Evolutionary conservation across 2,329 filamentous ascomycete genomes (phyloP), one percentile per base, ranked within the genome.

Genomic region (Emmonsiellopsis sp.): DNA sequence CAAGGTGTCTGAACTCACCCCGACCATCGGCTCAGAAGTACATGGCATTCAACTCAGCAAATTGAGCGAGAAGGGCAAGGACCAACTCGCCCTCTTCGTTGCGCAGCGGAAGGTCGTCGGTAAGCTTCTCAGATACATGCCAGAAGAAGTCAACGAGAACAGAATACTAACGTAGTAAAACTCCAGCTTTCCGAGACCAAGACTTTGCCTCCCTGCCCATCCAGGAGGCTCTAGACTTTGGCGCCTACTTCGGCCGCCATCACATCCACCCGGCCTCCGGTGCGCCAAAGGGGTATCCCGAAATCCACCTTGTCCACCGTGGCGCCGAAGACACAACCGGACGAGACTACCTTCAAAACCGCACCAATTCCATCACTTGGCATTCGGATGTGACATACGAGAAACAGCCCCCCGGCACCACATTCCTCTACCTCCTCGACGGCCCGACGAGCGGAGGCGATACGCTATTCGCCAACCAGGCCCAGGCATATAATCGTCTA

Each of bases 341-440:
- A 17, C 71, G 79, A 17, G 74, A 79, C 48, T 87, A 86, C 68
- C 84, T 89, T 59, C 72, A 78, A 52, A 80, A 81, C 46, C 80
- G 86, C 21, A 91, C 87, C 3, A 92, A 85, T 70, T 87, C 85
- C 1, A 83, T 94, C 1, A 88, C 88, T 6, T 95, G 89, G 89
- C 90, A 95, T 72, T 87, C 84, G 0, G 90, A 95, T 60, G 85
- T 95, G 1, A 87, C 86, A 0, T 95, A 94, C 65, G 91, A 95
- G 73, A 74, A 81, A 60, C 90, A 96, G 71, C 89, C 91, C 1
- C 89, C 91, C 0, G 88, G 89, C 33, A 95, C 89, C 0, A 95
- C 91, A 0, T 94, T 95, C 71, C 71, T 95, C 37, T 95, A 94
- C 65, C 77, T 90, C 49, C 79, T 96, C n/a, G 89, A 95, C 65